Evolutionary conservation across 139 green algal species (phyloP), one percentile per base, ranked within the genome.

Genomic region (Micromonas pusilla): DNA sequence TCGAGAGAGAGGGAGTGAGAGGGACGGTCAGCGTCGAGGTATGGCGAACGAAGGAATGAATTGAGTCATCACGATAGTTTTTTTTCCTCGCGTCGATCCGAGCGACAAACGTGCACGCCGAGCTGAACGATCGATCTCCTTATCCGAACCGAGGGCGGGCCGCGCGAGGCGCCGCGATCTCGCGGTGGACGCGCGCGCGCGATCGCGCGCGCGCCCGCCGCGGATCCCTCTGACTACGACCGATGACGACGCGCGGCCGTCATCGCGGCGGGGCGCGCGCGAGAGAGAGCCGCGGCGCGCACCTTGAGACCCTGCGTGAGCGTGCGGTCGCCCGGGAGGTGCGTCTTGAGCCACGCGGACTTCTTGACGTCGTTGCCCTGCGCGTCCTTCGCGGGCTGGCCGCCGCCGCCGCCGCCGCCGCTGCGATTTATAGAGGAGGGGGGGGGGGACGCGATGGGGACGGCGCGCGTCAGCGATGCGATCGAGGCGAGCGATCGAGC

Each of bases 251-350:
- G n/a, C n/a, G n/a, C n/a, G n/a, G n/a, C n/a, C n/a, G n/a, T n/a
- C n/a, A n/a, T n/a, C n/a, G n/a, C n/a, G n/a, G n/a, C n/a, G n/a
- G n/a, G n/a, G n/a, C n/a, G n/a, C n/a, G n/a, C n/a, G n/a, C n/a
- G n/a, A n/a, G n/a, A n/a, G n/a, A n/a, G n/a, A n/a, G n/a, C n/a
- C n/a, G n/a, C n/a, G n/a, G n/a, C n/a, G n/a, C n/a, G 45, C 62
- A 91, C 91, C 90, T 98, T 98, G 13, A 99, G 92, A 67, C 96
- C 96, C 90, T 99, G 95, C 33, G 83, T 81, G 45, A 99, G 89
- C 1, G 82, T 89, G 76, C 83, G 86, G 85, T 97, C 93, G 72
- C 91, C 91, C 34, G 84, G 70, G 30, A 77, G 80, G 89, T 99
- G 96, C 32, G 85, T 94, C 79, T 88, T 86, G 52, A 97, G 80